These are phyloP conservation scores for Trichosporon sp. DNA, from an alignment of 1,284 basidiomycete species.

Conservation along the genomic window DNA sequence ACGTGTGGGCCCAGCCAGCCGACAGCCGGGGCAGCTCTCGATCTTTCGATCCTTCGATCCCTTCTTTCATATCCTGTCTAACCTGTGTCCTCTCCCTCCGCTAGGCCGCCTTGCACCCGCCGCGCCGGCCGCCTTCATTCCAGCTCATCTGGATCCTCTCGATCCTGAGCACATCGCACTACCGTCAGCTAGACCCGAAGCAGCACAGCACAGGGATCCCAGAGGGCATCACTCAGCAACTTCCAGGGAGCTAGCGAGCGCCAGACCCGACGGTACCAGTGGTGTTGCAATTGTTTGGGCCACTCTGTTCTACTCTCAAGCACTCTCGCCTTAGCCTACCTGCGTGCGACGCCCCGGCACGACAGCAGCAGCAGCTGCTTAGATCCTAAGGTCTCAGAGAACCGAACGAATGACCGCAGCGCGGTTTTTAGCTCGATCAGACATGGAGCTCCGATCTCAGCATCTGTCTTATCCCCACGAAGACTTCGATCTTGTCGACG, in stretches of 20 bases:
- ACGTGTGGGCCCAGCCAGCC: background rate
- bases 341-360: background rate
- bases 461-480: background rate
- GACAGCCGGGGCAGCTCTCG: too few relatives aligned
- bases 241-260: background rate
- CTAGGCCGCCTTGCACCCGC: background rate
- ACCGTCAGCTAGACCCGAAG: background rate
- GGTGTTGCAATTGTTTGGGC: background rate
- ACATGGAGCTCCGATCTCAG: background rate
- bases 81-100: background rate
- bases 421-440: background rate
- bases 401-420: background rate
- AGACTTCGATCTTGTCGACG: background rate
- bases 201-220: background rate
- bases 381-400: background rate
- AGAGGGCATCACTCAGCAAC: background rate
- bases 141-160: background rate
- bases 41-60: background rate
- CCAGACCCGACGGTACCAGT: background rate
- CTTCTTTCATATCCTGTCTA: background rate
- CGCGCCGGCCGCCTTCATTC: background rate
- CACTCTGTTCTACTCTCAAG: background rate
- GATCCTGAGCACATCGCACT: background rate
- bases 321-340: background rate
- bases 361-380: background rate